A percentile compares a stretch with the other conserved stretches of the same genome.
phyloP scores from a whole-genome alignment of 805 yeast genomes.

The Nakazawaea populi region DNA sequence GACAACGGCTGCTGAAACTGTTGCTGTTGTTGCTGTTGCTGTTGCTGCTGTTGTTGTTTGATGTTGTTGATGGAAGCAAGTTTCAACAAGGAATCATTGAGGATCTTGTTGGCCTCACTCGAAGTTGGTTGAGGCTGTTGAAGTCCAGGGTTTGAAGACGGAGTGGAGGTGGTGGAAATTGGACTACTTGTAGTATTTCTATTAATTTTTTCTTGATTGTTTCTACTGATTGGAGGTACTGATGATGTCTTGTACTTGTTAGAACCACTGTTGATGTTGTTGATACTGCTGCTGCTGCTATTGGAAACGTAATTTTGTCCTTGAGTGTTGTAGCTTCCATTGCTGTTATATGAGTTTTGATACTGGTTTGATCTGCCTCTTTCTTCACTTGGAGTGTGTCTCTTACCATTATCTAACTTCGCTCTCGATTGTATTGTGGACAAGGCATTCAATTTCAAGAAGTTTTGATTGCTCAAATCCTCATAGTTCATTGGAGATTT shows the following conservation, averaged over 20 bases:
- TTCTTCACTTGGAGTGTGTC: constrained; percentile 16
- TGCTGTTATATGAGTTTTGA: constrained; percentile 1
- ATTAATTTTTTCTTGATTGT: not conserved
- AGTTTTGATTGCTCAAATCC: constrained; percentile 22
- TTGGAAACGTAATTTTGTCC: not conserved
- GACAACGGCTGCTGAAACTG: not conserved
- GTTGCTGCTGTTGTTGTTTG: constrained; percentile 11
- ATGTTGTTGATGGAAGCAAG: constrained; percentile 8
- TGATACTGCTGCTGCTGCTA: too few relatives aligned
- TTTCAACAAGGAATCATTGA: constrained; percentile 6
- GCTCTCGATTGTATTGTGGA: constrained; percentile 53
- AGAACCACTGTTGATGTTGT: too few relatives aligned
- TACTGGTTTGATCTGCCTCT: constrained; percentile 17
- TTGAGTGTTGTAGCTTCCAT: constrained; percentile 12
- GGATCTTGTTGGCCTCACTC: constrained; percentile 1
- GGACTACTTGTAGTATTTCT: not conserved
- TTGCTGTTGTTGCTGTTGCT: constrained; percentile 8
- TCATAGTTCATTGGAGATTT: constrained; percentile 16
- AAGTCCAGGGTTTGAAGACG: not conserved
- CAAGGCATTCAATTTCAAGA: constrained; percentile 61
- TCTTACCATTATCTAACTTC: constrained; percentile 12
- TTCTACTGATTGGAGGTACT: constrained; percentile 5
- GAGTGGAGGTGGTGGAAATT: too few relatives aligned
- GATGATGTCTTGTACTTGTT: constrained; percentile 12
- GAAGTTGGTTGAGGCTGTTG: constrained; percentile 7